Percentiles rank a stretch among this genome's conserved stretches.
Evolutionary conservation across 306 rosid species (phyloP).

Genomic region (Datisca glomerata): DNA sequence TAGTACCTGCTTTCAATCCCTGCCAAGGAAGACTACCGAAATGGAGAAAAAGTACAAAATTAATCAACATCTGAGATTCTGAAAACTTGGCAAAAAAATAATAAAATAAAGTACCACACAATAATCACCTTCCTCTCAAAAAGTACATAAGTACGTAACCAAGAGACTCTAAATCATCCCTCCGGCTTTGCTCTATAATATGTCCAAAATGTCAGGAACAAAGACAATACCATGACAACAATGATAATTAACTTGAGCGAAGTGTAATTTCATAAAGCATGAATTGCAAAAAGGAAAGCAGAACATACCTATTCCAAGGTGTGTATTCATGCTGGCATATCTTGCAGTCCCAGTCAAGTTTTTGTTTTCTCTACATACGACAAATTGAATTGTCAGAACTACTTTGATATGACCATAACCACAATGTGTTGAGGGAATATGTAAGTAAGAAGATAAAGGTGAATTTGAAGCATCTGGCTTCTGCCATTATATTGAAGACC

Average conservation of each 20-base stretch:
- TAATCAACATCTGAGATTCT: constrained; percentile 2
- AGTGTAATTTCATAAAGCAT: background rate
- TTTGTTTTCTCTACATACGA: constrained; percentile 76
- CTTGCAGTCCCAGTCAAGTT: constrained; percentile 95
- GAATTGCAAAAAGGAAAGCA: constrained; percentile 1
- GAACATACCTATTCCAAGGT: constrained; percentile 76
- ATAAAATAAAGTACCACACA: constrained; percentile 14
- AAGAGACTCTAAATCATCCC: constrained; percentile 97
- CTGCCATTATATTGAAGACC: no score
- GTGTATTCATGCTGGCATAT: constrained; percentile 98
- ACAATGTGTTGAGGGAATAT: no score
- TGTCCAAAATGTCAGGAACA: constrained; percentile 23
- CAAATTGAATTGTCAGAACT: no score
- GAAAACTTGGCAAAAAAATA: constrained; percentile 9
- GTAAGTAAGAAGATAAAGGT: no score
- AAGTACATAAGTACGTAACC: constrained; percentile 94
- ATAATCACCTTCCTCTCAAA: constrained; percentile 81
- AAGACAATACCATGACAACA: background rate
- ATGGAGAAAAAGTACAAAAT: constrained; percentile 14
- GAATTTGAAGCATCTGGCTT: no score
- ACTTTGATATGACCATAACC: no score
- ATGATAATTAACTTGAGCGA: background rate
- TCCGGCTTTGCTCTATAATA: constrained; percentile 86
- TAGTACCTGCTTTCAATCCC: constrained; percentile 93
- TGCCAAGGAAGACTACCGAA: constrained; percentile 91